Base-by-base conservation (phyloP, 805 yeast genomes). In the Monosporozyma siamensis region DNA sequence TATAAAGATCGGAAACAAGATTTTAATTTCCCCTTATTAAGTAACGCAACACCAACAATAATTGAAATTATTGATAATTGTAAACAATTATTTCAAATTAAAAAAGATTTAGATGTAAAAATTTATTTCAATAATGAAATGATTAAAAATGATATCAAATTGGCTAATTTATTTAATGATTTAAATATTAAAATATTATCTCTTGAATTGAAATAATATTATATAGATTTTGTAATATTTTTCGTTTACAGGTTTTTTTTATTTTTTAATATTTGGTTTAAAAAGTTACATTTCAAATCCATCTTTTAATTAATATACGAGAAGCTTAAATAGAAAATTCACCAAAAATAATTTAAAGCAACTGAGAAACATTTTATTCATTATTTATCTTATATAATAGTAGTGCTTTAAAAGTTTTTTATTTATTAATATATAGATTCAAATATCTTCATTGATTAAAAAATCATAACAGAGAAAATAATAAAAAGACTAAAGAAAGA, bases 41-140 rank as follows among this genome's bases (percentile, higher is more conserved):
- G 77, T 48, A 75, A 82, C 36, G 82, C 95, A 0, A 82, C 94
- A 6, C 97, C 97, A 2, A 80, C 92, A 0, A 65, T 80, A 31
- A 54, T 71, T 23, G 97, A 89, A 61, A 63, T 89, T n/a, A 52
- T 87, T 10, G 84, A 82, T 44, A 88, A 87, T 56, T 87, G 86
- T 12, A 77, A 76, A 42, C 67, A 71, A 40, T 83, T 89, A 20
- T 89, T 89, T 59, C 72, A 74, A n/a, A 72, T 79, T 25, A 63
- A 44, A 26, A 35, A 47, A 5, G 43, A 18, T 26, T 37, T 38
- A 23, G 46, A 21, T 18, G 37, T 58, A 23, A 53, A 50, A 11
- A 43, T 58, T 18, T 48, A 48, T 25, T 54, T 57, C 38, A 46
- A 52, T 15, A 40, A 46, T 27, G 60, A 25, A 50, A 56, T 42